A percentile compares a stretch with the other conserved stretches of the same genome.
Evolutionary conservation across 2,329 filamentous ascomycete species (phyloP).

Genomic region (Pseudovirgaria hyperparasitica): DNA sequence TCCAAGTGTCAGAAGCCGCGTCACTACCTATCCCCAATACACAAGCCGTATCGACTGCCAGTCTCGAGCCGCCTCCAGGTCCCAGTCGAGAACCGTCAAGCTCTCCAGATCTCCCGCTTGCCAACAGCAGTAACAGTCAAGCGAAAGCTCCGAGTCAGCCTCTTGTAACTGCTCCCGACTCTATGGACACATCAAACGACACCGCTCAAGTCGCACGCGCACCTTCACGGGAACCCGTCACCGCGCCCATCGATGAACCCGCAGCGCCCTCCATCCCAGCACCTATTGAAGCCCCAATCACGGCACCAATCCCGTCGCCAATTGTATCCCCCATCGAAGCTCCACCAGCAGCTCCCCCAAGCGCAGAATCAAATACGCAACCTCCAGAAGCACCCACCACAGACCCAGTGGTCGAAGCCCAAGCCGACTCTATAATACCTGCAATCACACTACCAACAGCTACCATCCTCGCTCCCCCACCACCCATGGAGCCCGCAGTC

Average conservation of each 20-base stretch:
- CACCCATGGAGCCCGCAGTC: no score
- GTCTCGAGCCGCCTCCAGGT: slow-evolving; percentile 3
- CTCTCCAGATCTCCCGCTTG: slow-evolving; percentile 30
- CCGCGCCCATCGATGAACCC: background rate
- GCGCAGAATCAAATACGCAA: no score
- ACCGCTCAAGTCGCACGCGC: background rate
- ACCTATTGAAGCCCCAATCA: slow-evolving; percentile 2
- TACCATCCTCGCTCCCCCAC: no score
- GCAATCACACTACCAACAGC: no score
- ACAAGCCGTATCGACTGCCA: background rate
- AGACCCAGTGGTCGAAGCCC: no score
- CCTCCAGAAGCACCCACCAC: no score
- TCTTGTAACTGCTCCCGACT: slow-evolving; percentile 3
- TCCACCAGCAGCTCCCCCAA: background rate
- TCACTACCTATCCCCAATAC: slow-evolving; percentile 4
- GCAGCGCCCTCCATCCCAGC: slow-evolving; percentile 1
- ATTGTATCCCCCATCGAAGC: slow-evolving; percentile 1
- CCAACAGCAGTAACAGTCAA: slow-evolving; percentile 23
- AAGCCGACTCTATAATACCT: no score
- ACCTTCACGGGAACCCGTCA: background rate
- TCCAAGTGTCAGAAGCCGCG: slow-evolving; percentile 4
- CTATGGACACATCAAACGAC: slow-evolving; percentile 1
- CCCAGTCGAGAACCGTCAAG: slow-evolving; percentile 21
- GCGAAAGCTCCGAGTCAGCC: slow-evolving; percentile 20
- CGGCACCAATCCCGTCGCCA: slow-evolving; percentile 3